Conservation (phyloP, 1,139 yeast species). For the Geotrichum klebahnii region DNA sequence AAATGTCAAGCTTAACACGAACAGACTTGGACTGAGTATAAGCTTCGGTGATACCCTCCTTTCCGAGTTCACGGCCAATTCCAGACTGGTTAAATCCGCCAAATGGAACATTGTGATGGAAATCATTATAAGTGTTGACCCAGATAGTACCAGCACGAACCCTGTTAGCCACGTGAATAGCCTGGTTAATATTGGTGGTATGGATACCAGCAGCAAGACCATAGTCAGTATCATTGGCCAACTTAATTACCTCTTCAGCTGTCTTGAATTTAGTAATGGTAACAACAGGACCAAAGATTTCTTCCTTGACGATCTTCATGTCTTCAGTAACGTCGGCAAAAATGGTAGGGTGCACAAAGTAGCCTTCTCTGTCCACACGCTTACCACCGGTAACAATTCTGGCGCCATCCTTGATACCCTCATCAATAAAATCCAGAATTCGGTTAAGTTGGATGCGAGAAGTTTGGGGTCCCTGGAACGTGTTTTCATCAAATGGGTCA, state of each 20-base stretch:
- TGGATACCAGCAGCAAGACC: slow-evolving; percentile 87
- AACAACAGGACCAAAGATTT: slow-evolving; percentile 84
- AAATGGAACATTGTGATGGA: slow-evolving; percentile 66
- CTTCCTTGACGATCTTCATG: slow-evolving; percentile 71
- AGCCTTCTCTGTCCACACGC: slow-evolving; percentile 60
- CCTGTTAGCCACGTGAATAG: slow-evolving; percentile 60
- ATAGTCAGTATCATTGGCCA: slow-evolving; percentile 70
- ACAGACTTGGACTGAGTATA: slow-evolving; percentile 76
- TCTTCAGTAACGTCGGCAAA: slow-evolving; percentile 64
- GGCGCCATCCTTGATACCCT: slow-evolving; percentile 75
- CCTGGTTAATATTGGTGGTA: slow-evolving; percentile 58
- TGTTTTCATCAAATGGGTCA: slow-evolving; percentile 66
- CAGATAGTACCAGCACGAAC: slow-evolving; percentile 78
- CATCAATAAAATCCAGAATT: slow-evolving; percentile 66
- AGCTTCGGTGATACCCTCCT: slow-evolving; percentile 64
- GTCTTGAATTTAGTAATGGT: slow-evolving; percentile 68
- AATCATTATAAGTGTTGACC: slow-evolving; percentile 75
- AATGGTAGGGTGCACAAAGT: slow-evolving; percentile 73
- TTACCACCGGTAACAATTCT: slow-evolving; percentile 72
- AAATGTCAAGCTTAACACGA: slow-evolving; percentile 26
- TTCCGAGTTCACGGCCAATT: slow-evolving; percentile 85
- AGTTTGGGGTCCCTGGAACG: slow-evolving; percentile 84
- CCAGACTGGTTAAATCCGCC: slow-evolving; percentile 85
- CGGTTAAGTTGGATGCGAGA: slow-evolving; percentile 70
- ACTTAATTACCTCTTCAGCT: slow-evolving; percentile 61